These are phyloP conservation scores for Yarrowia keelungensis DNA, from an alignment of 805 yeast species.

Conservation along the genomic window DNA sequence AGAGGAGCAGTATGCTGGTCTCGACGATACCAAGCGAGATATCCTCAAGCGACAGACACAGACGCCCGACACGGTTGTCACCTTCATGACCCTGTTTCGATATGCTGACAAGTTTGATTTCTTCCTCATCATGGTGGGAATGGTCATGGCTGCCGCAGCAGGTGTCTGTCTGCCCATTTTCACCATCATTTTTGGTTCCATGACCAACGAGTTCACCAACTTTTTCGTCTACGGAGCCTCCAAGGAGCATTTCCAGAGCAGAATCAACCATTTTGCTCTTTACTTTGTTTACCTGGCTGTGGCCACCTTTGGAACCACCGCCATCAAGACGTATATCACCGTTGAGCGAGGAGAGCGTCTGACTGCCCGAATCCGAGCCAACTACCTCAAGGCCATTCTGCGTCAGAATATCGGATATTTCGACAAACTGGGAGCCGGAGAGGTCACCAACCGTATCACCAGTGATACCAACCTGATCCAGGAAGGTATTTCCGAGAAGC, in stretches of 20 bases:
- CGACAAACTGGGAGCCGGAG: constrained; percentile 55
- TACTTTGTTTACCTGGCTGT: constrained; percentile 54
- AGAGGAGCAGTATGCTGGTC: constrained; percentile 45
- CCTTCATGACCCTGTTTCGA: constrained; percentile 48
- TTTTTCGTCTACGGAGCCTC: constrained; percentile 46
- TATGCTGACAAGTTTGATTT: constrained; percentile 50
- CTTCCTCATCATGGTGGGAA: constrained; percentile 47
- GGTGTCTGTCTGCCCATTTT: constrained; percentile 55
- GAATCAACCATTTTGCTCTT: constrained; percentile 50
- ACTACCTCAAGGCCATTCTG: constrained; percentile 50
- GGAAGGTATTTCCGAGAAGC: constrained; percentile 55
- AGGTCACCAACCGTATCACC: constrained; percentile 54
- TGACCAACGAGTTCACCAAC: constrained; percentile 51
- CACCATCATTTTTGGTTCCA: constrained; percentile 53
- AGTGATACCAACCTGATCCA: constrained; percentile 53
- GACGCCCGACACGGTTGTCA: constrained; percentile 43
- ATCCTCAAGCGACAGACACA: constrained; percentile 50
- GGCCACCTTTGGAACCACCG: constrained; percentile 49
- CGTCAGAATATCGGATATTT: constrained; percentile 55
- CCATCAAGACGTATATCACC: constrained; percentile 50
- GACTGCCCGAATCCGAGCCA: constrained; percentile 52
- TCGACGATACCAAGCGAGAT: constrained; percentile 49
- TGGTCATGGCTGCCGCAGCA: constrained; percentile 49
- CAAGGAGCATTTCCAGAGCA: constrained; percentile 48
- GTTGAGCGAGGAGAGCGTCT: constrained; percentile 54